These are phyloP conservation scores for Phytophthora meadii DNA, from an alignment of 352 stramenopile genomes.

Conservation along the genomic window DNA sequence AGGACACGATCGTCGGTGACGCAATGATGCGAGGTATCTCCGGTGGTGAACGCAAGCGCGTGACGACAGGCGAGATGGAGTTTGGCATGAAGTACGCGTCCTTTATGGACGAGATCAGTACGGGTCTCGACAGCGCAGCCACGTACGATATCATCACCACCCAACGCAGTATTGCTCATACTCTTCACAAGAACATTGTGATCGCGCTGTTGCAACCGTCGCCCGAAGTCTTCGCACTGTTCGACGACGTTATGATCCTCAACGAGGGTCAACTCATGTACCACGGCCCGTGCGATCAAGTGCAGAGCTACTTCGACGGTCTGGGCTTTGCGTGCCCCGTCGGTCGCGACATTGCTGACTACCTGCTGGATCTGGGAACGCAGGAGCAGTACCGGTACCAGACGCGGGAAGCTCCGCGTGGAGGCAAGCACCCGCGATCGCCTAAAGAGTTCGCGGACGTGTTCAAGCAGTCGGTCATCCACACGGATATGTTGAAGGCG, in stretches of 20 bases:
- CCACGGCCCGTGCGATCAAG: constrained; percentile 30
- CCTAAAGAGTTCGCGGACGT: constrained; percentile 45
- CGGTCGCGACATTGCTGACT: constrained; percentile 41
- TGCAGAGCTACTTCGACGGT: constrained; percentile 43
- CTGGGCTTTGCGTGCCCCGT: constrained; percentile 38
- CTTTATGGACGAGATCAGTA: constrained; percentile 93
- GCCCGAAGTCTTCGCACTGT: constrained; percentile 91
- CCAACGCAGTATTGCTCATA: constrained; percentile 29
- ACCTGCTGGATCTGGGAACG: constrained; percentile 43
- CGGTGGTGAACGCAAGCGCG: constrained; percentile 50
- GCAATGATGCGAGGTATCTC: constrained; percentile 63
- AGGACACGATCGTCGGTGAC: constrained; percentile 70
- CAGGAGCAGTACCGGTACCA: constrained; percentile 33
- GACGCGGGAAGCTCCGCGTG: constrained; percentile 1
- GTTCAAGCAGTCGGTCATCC: constrained; percentile 33
- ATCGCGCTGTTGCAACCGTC: constrained; percentile 88
- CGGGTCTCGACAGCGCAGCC: constrained; percentile 84
- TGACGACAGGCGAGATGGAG: constrained; percentile 74
- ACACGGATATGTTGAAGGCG: constrained; percentile 18
- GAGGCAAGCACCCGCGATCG: constrained; percentile 19
- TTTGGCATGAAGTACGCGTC: constrained; percentile 69
- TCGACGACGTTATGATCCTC: constrained; percentile 64
- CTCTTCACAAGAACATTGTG: constrained; percentile 43
- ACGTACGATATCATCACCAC: constrained; percentile 44
- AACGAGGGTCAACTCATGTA: constrained; percentile 89